Evolutionary conservation across 768 basidiomycete species (phyloP), one percentile per base, ranked within the genome.

Genomic region (Chalciporus piperatus): DNA sequence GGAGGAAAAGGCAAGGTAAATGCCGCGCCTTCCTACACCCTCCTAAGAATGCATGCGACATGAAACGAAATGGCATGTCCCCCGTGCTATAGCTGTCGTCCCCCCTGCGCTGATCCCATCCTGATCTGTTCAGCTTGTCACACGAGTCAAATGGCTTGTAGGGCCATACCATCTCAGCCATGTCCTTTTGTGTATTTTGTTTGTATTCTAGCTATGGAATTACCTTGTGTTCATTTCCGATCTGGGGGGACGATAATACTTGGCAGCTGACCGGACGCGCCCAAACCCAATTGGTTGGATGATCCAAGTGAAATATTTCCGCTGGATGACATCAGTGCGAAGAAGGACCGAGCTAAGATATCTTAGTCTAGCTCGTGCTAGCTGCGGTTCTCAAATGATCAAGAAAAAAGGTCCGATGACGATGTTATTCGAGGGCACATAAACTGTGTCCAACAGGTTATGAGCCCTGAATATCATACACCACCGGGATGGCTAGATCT

Each of bases 1-100:
- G 38, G 42, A 25, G 35, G 47, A 37, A 43, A 40, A 37, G 41
- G 45, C 25, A 41, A 57, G 38, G 55, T 59, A 54, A 52, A 60
- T 59, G 55, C 47, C 69, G 69, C 45, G 40, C 32, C 50, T 64
- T 62, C 59, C 46, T 63, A 54, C 44, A 37, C 32, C 50, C 62
- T 62, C 60, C 46, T 61, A 54, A 47, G 52, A 22, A 12, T 47
- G 56, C 47, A 39, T 37, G 22, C 16, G 35, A 37, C 35, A 37
- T 47, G 45, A 53, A 57, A 30, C 48, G 41, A 56, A 45, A 42
- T 47, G 52, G 43, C 50, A 53, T 54, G 57, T 42, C 50, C 23
- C 50, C 45, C 56, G 35, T 48, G 44, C 13, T 30, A 39, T 28
- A 14, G 32, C 17, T 9, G 19, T 47, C 19, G 17, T 32, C 13